Evolutionary conservation across 192 early-diverging fungal genomes (phyloP).

Genomic region (Dissophora globulifera): DNA sequence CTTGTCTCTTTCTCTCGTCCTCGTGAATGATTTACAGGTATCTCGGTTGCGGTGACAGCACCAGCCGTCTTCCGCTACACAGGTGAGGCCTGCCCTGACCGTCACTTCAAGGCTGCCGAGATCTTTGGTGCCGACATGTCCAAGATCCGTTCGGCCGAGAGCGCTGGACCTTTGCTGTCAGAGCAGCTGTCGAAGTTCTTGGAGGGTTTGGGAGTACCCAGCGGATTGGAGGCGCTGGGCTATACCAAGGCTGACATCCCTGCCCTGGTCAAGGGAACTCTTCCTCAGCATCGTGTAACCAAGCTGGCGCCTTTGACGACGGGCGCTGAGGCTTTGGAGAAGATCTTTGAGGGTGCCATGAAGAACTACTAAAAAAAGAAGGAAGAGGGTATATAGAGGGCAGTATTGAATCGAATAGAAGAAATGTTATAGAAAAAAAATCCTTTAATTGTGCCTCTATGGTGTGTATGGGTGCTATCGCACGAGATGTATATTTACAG

Average conservation of each 20-base stretch:
- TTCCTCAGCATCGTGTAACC: slow-evolving; percentile 93
- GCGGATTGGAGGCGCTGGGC: slow-evolving; percentile 83
- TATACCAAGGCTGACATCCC: slow-evolving; percentile 75
- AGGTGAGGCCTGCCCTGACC: slow-evolving; percentile 80
- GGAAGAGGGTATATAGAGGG: no score
- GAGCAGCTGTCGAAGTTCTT: slow-evolving; percentile 85
- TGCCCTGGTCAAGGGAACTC: slow-evolving; percentile 81
- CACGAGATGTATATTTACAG: no score
- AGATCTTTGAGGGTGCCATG: slow-evolving; percentile 72
- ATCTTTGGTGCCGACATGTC: slow-evolving; percentile 67
- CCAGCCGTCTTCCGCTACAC: slow-evolving; percentile 92
- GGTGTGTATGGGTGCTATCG: no score
- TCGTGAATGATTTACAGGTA: no score
- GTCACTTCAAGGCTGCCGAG: slow-evolving; percentile 84
- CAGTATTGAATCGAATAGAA: no score
- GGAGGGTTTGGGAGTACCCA: slow-evolving; percentile 79
- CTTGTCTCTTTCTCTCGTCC: background rate
- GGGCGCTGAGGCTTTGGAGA: slow-evolving; percentile 70
- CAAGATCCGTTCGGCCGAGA: slow-evolving; percentile 68
- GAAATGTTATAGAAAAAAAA: no score
- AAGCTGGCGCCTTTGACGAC: slow-evolving; percentile 83
- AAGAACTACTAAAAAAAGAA: slow-evolving; percentile 58
- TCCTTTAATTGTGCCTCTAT: no score
- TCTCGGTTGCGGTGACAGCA: slow-evolving; percentile 91
- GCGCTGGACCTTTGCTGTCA: slow-evolving; percentile 78